Percentiles rank a stretch among this genome's conserved stretches.
Evolutionary conservation across 345 rosid genomes (phyloP).

Genomic region (Hirschfeldia incana): DNA sequence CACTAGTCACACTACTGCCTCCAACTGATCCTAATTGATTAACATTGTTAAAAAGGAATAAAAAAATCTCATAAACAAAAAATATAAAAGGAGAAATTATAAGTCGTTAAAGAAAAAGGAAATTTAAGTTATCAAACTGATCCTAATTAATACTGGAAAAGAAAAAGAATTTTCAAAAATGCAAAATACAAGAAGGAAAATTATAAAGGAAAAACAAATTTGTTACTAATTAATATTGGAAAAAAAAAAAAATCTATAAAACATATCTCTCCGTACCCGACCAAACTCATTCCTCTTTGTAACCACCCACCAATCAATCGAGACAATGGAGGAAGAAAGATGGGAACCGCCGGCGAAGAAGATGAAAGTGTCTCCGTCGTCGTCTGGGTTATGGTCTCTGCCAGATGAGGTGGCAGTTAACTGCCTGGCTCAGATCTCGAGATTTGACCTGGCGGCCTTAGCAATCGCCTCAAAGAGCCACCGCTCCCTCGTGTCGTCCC

Average conservation of each 20-base stretch:
- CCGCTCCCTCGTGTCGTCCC: slow-evolving; percentile 43
- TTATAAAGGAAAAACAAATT: too few relatives aligned
- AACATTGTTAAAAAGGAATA: too few relatives aligned
- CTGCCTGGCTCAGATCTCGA: slow-evolving; percentile 58
- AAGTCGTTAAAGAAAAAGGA: not conserved
- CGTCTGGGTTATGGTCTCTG: slow-evolving; percentile 29
- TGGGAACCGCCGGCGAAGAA: not conserved
- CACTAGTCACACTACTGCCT: too few relatives aligned
- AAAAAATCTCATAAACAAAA: too few relatives aligned
- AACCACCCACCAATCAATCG: not conserved
- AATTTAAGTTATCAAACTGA: not conserved
- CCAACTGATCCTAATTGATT: too few relatives aligned
- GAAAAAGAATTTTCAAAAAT: not conserved
- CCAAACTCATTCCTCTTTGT: not conserved
- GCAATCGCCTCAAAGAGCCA: slow-evolving; percentile 52
- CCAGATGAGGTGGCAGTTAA: slow-evolving; percentile 58
- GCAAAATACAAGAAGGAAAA: not conserved
- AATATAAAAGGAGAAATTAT: too few relatives aligned
- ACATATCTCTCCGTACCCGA: not conserved
- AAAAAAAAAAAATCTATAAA: not conserved
- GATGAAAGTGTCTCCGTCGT: not conserved
- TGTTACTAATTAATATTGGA: not conserved
- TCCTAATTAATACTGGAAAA: not conserved
- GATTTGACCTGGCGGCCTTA: slow-evolving; percentile 54
- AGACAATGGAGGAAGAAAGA: not conserved